Conservation (phyloP, 1,284 basidiomycete genomes). For the Marasmius fiardii region DNA sequence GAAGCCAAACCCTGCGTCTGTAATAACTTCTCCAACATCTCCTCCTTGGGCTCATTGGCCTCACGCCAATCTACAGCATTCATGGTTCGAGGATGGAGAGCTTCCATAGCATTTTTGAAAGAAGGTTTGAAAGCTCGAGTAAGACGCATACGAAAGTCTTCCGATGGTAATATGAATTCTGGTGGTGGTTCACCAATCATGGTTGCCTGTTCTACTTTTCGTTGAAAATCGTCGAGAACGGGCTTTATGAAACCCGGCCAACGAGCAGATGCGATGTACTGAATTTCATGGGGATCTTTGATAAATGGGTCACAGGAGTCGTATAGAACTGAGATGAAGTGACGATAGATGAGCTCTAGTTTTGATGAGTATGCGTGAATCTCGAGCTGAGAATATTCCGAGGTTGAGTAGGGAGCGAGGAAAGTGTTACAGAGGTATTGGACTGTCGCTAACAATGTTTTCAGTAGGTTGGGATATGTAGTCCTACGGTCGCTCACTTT, state of each 20-base stretch:
- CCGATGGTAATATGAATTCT: slow-evolving; percentile 36
- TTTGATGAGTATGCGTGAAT: slow-evolving; percentile 27
- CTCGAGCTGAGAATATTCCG: slow-evolving; percentile 46
- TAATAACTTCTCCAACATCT: slow-evolving; percentile 24
- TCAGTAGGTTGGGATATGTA: neutral
- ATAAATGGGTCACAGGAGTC: slow-evolving; percentile 65
- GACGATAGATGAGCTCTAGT: slow-evolving; percentile 52
- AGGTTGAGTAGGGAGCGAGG: neutral
- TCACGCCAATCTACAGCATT: slow-evolving; percentile 59
- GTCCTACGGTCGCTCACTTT: slow-evolving; percentile 38
- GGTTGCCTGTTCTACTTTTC: slow-evolving; percentile 17
- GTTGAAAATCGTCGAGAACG: slow-evolving; percentile 50
- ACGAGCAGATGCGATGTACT: slow-evolving; percentile 72
- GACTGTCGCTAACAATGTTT: neutral
- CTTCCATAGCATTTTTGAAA: slow-evolving; percentile 56
- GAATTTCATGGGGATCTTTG: slow-evolving; percentile 65
- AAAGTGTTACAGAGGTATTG: neutral
- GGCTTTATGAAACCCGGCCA: slow-evolving; percentile 80
- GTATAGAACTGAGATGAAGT: slow-evolving; percentile 65
- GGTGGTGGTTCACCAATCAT: slow-evolving; percentile 24
- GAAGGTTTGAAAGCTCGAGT: slow-evolving; percentile 57
- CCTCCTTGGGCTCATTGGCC: slow-evolving; percentile 37
- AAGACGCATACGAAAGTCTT: slow-evolving; percentile 61
- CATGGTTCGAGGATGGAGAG: slow-evolving; percentile 61
- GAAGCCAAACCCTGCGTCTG: slow-evolving; percentile 14